Conservation (phyloP, 768 basidiomycete species). For the Naematelia encephala region DNA sequence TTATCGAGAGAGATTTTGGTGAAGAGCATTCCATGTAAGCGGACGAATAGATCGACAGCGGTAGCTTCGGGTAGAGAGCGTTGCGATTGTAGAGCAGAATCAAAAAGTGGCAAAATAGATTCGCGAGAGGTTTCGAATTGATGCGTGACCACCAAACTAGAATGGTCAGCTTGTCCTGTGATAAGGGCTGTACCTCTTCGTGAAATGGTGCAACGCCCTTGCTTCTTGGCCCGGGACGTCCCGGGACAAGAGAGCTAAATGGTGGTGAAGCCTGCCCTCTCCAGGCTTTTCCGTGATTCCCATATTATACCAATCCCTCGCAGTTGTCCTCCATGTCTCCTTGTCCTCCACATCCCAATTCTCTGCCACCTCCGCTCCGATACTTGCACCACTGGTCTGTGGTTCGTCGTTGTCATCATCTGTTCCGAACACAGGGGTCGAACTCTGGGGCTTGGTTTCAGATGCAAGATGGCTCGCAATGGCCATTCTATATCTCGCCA, state of each 20-base stretch:
- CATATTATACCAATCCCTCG: slow-evolving; percentile 86
- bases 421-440: neutral
- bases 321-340: slow-evolving; percentile 84
- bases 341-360: slow-evolving; percentile 71
- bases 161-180: slow-evolving; percentile 1
- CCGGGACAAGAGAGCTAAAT: slow-evolving; percentile 79
- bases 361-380: slow-evolving; percentile 81
- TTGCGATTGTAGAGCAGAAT: slow-evolving; percentile 65
- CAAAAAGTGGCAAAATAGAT: slow-evolving; percentile 85
- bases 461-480: slow-evolving; percentile 77
- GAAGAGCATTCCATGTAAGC: slow-evolving; percentile 95
- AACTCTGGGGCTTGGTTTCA: neutral
- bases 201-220: slow-evolving; percentile 84
- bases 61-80: slow-evolving; percentile 67
- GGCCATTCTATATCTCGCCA: slow-evolving; percentile 90
- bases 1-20: slow-evolving; percentile 92
- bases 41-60: slow-evolving; percentile 74
- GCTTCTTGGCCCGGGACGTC: slow-evolving; percentile 80
- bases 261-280: slow-evolving; percentile 91
- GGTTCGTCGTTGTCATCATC: slow-evolving; percentile 58
- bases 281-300: slow-evolving; percentile 87
- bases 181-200: slow-evolving; percentile 70
- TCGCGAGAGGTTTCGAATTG: slow-evolving; percentile 85
- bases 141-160: slow-evolving; percentile 85
- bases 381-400: slow-evolving; percentile 55